These are phyloP conservation scores for Leptographium flavum DNA, from an alignment of 2,329 filamentous ascomycete species.

Conservation along the genomic window DNA sequence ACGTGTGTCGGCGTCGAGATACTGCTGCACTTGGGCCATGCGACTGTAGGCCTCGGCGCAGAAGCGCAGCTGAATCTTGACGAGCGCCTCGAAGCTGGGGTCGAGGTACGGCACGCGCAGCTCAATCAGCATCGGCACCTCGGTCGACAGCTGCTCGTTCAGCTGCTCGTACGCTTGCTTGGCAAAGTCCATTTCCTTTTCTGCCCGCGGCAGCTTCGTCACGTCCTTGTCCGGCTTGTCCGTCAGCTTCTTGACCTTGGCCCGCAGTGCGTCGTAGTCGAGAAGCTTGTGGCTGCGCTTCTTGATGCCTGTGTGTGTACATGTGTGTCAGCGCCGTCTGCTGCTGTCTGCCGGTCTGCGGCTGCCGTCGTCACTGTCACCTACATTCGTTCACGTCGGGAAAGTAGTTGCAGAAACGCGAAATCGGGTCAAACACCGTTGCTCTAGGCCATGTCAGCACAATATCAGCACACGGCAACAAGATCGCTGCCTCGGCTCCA, in stretches of 20 bases:
- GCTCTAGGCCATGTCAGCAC: slow-evolving; percentile 33
- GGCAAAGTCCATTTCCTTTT: slow-evolving; percentile 93
- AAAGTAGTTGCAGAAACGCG: slow-evolving; percentile 94
- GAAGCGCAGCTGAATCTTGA: slow-evolving; percentile 96
- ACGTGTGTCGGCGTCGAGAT: slow-evolving; percentile 85
- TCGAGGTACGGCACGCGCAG: slow-evolving; percentile 93
- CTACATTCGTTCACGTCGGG: slow-evolving; percentile 94
- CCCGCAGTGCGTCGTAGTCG: slow-evolving; percentile 91
- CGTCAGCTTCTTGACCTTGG: slow-evolving; percentile 90
- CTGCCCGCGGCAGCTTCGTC: slow-evolving; percentile 85
- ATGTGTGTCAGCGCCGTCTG: slow-evolving; percentile 5
- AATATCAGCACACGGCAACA: background rate
- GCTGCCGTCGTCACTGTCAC: slow-evolving; percentile 18
- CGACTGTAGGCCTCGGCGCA: slow-evolving; percentile 94
- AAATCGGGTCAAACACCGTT: slow-evolving; percentile 91
- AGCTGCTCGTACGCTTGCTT: slow-evolving; percentile 88
- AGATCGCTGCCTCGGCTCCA: background rate
- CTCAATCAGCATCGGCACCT: slow-evolving; percentile 92
- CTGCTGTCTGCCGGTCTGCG: background rate
- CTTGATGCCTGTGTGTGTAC: slow-evolving; percentile 61
- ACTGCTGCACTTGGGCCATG: slow-evolving; percentile 99
- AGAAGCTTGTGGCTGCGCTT: slow-evolving; percentile 97
- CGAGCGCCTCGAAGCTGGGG: slow-evolving; percentile 90
- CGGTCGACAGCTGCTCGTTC: slow-evolving; percentile 87
- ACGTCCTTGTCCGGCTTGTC: slow-evolving; percentile 99